Conservation (phyloP, 805 yeast species). For the Candida stauntonica region DNA sequence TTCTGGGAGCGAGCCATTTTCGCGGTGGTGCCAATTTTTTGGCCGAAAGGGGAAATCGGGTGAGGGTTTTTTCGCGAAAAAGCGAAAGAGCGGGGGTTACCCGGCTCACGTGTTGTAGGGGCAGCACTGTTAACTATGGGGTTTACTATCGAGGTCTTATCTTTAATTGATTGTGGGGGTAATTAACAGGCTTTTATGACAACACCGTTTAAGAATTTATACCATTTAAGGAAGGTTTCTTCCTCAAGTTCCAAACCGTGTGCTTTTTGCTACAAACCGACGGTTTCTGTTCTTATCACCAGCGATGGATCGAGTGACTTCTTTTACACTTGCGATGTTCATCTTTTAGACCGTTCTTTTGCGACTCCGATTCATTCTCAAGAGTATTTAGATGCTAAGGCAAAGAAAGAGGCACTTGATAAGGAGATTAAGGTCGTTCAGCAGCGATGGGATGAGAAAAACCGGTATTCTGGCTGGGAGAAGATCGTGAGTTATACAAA, state of each 20-base stretch:
- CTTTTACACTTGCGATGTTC: constrained; percentile 27
- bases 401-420: constrained; percentile 20
- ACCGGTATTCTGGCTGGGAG: constrained; percentile 25
- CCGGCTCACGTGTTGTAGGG: no score
- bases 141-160: no score
- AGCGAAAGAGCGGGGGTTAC: no score
- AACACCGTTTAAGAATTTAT: constrained; percentile 17
- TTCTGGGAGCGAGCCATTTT: constrained; percentile 1
- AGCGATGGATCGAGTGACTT: constrained; percentile 22
- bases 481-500: constrained; percentile 20
- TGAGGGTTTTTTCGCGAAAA: no score
- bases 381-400: constrained; percentile 21
- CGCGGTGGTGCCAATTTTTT: neutral
- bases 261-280: constrained; percentile 26
- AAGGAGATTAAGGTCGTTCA: constrained; percentile 20
- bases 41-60: neutral
- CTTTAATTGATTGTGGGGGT: no score
- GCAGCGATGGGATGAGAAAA: constrained; percentile 26
- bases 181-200: no score
- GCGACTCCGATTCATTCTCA: constrained; percentile 21
- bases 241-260: constrained; percentile 21
- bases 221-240: constrained; percentile 25
- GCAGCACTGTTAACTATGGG: no score
- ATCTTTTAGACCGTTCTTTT: constrained; percentile 22
- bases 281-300: constrained; percentile 24